Evolutionary conservation across 2,329 filamentous ascomycete species (phyloP).

Genomic region (Blastomyces parvus): DNA sequence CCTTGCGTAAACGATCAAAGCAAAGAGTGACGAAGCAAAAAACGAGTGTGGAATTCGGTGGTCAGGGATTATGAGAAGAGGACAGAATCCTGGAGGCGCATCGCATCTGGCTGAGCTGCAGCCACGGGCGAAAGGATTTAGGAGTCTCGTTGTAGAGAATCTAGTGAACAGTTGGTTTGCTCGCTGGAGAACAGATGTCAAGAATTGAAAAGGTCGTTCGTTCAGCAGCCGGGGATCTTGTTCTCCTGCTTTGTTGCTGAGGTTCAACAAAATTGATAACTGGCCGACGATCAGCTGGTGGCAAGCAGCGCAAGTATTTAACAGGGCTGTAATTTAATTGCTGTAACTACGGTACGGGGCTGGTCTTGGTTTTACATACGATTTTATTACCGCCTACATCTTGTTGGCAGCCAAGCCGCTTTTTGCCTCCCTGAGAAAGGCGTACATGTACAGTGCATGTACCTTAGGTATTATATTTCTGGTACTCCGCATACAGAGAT

Average conservation of each 20-base stretch:
- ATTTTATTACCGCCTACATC: no score
- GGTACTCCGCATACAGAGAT: no score
- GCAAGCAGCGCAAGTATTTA: not conserved
- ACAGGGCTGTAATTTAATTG: not conserved
- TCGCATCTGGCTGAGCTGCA: not conserved
- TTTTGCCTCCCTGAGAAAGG: no score
- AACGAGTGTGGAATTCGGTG: not conserved
- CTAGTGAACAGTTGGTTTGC: not conserved
- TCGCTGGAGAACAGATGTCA: not conserved
- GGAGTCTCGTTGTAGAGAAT: not conserved
- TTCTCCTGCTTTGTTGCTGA: not conserved
- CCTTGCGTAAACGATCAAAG: not conserved
- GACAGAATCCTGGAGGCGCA: not conserved
- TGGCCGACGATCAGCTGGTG: not conserved
- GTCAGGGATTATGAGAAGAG: not conserved
- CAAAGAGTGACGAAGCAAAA: not conserved
- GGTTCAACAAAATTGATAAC: not conserved
- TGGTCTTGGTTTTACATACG: not conserved
- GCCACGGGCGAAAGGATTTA: not conserved
- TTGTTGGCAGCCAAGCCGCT: no score
- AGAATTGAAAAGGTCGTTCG: not conserved
- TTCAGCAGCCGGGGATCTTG: not conserved
- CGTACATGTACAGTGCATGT: no score
- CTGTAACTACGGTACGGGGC: not conserved
- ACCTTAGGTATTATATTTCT: no score